Evolutionary conservation across 768 basidiomycete genomes (phyloP).

Genomic region (Kwoniella pini): DNA sequence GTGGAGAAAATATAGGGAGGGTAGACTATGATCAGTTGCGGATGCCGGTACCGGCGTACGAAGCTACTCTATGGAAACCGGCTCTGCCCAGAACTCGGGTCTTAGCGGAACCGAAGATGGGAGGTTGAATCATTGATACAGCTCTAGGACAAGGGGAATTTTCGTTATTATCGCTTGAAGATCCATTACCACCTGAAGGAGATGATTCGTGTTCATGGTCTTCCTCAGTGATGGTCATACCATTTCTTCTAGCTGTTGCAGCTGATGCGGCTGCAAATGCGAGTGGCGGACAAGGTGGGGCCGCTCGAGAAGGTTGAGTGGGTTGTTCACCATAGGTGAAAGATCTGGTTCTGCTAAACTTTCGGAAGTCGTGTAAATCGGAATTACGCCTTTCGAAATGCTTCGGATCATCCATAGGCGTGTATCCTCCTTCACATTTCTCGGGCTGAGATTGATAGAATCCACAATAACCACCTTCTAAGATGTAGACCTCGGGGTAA

Average conservation of each 20-base stretch:
- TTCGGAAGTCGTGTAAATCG: conserved; percentile 89
- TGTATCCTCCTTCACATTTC: conserved; percentile 77
- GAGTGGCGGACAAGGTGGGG: conserved; percentile 42
- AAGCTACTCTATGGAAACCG: conserved; percentile 38
- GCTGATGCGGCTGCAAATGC: conserved; percentile 50
- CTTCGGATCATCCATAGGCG: conserved; percentile 91
- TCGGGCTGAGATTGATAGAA: conserved; percentile 71
- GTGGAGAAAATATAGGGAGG: neutral
- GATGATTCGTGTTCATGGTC: conserved; percentile 62
- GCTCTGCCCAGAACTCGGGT: conserved; percentile 31
- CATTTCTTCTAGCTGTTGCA: conserved; percentile 55
- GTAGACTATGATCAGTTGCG: conserved; percentile 2
- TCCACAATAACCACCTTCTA: conserved; percentile 91
- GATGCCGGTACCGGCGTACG: conserved; percentile 34
- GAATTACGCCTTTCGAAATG: conserved; percentile 77
- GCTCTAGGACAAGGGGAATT: conserved; percentile 80
- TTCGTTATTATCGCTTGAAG: conserved; percentile 59
- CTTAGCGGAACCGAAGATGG: conserved; percentile 50
- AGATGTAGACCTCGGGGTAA: conserved; percentile 94
- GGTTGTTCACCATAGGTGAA: conserved; percentile 83
- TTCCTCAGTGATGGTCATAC: conserved; percentile 62
- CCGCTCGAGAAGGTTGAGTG: conserved; percentile 21
- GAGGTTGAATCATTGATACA: conserved; percentile 27
- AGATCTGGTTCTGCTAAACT: conserved; percentile 85
- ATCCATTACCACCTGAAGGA: conserved; percentile 65